Evolutionary conservation across 192 early-diverging fungal genomes (phyloP).

Genomic region (Backusella mclennaniae): DNA sequence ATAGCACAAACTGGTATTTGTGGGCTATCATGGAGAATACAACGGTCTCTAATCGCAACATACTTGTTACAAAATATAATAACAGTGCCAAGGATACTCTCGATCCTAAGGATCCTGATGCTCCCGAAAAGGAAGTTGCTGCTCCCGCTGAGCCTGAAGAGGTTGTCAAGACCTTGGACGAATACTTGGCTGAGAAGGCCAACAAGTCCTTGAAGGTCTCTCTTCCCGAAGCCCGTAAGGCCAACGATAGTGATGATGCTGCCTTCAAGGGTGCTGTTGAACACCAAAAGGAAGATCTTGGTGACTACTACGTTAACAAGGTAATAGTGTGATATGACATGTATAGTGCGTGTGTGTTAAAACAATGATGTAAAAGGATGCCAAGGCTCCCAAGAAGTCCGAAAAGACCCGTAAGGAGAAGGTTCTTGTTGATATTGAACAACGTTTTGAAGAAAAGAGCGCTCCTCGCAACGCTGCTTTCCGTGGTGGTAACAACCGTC

Average conservation of each 20-base stretch:
- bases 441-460: constrained; percentile 71
- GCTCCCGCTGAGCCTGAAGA: constrained; percentile 75
- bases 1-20: not conserved
- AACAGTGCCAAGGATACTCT: constrained; percentile 14
- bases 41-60: not conserved
- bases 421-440: constrained; percentile 73
- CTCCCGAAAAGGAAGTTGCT: constrained; percentile 36
- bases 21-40: not conserved
- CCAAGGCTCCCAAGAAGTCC: constrained; percentile 31
- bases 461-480: constrained; percentile 47
- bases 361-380: not conserved
- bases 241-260: constrained; percentile 86
- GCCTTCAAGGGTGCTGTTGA: constrained; percentile 73
- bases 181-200: constrained; percentile 79
- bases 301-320: constrained; percentile 71
- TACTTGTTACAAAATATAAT: not conserved
- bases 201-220: constrained; percentile 57
- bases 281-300: constrained; percentile 70
- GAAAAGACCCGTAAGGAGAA: constrained; percentile 72
- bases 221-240: constrained; percentile 66
- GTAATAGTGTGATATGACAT: not conserved
- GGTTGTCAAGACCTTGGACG: constrained; percentile 80
- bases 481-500: constrained; percentile 15
- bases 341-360: not conserved
- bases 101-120: constrained; percentile 33